Evolutionary conservation across 257 asterid species (phyloP).

Genomic region (Solanum chilense): DNA sequence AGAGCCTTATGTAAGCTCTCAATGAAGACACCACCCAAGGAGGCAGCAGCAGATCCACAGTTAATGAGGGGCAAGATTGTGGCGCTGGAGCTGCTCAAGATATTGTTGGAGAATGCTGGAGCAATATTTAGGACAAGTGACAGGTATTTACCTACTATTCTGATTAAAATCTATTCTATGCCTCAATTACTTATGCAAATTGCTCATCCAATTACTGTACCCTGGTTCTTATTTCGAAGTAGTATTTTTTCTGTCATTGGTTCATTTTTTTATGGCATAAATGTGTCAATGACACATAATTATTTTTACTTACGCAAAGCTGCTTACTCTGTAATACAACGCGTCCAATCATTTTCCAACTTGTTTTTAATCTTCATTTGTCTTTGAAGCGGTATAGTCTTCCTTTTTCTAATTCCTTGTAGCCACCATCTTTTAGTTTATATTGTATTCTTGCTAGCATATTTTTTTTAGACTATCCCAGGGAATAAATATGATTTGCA

Average conservation of each 20-base stretch:
- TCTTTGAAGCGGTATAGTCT: background rate
- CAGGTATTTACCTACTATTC: constrained; percentile 38
- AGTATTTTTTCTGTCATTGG: background rate
- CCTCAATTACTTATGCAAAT: background rate
- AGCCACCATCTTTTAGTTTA: background rate
- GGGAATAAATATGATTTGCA: background rate
- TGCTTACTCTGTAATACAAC: background rate
- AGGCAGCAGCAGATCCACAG: constrained; percentile 75
- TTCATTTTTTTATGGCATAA: background rate
- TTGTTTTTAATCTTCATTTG: background rate
- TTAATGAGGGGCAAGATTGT: constrained; percentile 94
- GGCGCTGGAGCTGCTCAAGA: constrained; percentile 94
- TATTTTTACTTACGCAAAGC: background rate
- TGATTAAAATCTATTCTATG: background rate
- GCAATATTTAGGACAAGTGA: constrained; percentile 95
- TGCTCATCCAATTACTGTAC: background rate
- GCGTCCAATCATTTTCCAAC: background rate
- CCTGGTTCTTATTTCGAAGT: background rate
- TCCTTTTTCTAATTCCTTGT: background rate
- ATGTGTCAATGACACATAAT: background rate
- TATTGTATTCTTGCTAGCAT: background rate
- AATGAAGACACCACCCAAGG: constrained; percentile 98
- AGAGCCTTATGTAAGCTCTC: constrained; percentile 94
- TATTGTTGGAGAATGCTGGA: constrained; percentile 97
- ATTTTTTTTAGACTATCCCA: background rate